phyloP scores from a whole-genome alignment of 371 early-diverging fungal species.

The Mucor saturninus region DNA sequence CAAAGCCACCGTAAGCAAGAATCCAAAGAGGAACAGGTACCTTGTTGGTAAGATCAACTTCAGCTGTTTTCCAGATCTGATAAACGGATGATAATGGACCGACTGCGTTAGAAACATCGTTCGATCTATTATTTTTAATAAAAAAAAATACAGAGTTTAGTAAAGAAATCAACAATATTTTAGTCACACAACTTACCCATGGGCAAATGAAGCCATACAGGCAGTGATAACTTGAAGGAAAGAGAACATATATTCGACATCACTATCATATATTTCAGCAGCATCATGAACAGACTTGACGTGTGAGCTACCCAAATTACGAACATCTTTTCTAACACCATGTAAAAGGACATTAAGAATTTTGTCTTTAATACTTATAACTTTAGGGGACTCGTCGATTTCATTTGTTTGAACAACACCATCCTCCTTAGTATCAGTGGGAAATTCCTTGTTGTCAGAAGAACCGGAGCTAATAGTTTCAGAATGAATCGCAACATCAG shows the following conservation, averaged over 20 bases:
- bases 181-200: not conserved
- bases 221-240: constrained; percentile 87
- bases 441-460: constrained; percentile 15
- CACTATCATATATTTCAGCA: constrained; percentile 71
- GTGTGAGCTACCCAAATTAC: constrained; percentile 46
- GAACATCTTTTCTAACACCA: constrained; percentile 68
- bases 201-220: constrained; percentile 66
- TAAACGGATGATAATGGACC: constrained; percentile 77
- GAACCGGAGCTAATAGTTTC: constrained; percentile 10
- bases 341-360: constrained; percentile 27
- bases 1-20: constrained; percentile 76
- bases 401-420: not conserved
- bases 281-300: constrained; percentile 62
- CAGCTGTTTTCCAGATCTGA: constrained; percentile 69
- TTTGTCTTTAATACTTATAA: constrained; percentile 15
- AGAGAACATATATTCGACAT: constrained; percentile 85
- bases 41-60: constrained; percentile 54
- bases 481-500: constrained; percentile 1
- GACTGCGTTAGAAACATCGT: constrained; percentile 89
- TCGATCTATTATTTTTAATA: constrained; percentile 59
- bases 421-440: constrained; percentile 7
- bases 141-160: constrained; percentile 44
- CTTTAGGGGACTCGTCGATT: not conserved
- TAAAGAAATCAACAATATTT: not conserved
- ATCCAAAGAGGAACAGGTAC: constrained; percentile 77